Conservation (phyloP, 1,284 basidiomycete genomes). For the Cutaneotrichosporon spelunceum region DNA sequence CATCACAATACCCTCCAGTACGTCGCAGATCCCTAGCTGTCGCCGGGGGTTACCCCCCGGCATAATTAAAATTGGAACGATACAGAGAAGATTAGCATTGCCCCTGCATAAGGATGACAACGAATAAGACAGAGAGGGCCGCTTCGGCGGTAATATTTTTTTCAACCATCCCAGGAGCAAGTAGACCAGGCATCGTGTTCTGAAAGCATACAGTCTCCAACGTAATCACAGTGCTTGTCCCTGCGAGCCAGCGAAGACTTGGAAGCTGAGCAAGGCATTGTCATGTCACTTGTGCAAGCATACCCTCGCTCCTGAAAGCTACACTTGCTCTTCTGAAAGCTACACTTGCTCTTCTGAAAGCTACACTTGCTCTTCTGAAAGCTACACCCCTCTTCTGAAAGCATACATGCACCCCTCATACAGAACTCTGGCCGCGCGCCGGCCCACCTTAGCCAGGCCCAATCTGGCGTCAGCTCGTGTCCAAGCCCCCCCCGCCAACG, state of each 20-base stretch:
- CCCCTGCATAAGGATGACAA: conserved; percentile 30
- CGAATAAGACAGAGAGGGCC: conserved; percentile 17
- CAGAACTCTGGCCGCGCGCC: conserved; percentile 1
- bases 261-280: too few relatives aligned
- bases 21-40: neutral
- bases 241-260: too few relatives aligned
- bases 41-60: conserved; percentile 12
- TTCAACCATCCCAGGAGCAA: too few relatives aligned
- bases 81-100: conserved; percentile 32
- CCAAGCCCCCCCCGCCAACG: too few relatives aligned
- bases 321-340: too few relatives aligned
- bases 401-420: neutral
- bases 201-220: too few relatives aligned
- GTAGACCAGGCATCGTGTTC: too few relatives aligned
- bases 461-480: conserved; percentile 16
- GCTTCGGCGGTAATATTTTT: conserved; percentile 22
- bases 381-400: neutral
- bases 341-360: too few relatives aligned
- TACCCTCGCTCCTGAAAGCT: too few relatives aligned
- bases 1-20: neutral
- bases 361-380: conserved; percentile 3
- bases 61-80: conserved; percentile 26
- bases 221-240: too few relatives aligned
- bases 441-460: conserved; percentile 19
- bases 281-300: too few relatives aligned